Evolutionary conservation across 768 basidiomycete genomes (phyloP).

Genomic region (Rhizopogon sp.): DNA sequence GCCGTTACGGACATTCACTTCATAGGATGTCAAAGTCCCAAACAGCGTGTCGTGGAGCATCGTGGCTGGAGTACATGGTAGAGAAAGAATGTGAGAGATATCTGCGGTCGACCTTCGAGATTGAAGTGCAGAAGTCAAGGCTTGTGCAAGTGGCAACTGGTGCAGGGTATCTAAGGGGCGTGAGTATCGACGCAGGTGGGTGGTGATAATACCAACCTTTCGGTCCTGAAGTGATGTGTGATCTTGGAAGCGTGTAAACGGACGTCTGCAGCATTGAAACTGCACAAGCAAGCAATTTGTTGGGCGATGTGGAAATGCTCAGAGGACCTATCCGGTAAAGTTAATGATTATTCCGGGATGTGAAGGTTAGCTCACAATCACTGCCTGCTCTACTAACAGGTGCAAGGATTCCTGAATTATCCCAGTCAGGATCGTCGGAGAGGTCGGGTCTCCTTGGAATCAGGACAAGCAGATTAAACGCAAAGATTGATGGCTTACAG

Average conservation of each 20-base stretch:
- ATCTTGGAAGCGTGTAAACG: conserved; percentile 42
- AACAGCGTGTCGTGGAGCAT: conserved; percentile 44
- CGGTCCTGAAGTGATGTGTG: conserved; percentile 9
- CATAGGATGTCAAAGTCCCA: conserved; percentile 42
- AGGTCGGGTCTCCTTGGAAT: conserved; percentile 44
- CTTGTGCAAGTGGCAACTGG: conserved; percentile 18
- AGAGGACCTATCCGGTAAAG: conserved; percentile 46
- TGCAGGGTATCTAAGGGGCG: conserved; percentile 25
- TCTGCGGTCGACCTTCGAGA: conserved; percentile 53
- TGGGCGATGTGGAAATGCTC: conserved; percentile 52
- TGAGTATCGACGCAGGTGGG: conserved; percentile 7
- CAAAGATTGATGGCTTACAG: conserved; percentile 34
- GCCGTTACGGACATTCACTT: conserved; percentile 35
- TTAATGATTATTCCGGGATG: neutral
- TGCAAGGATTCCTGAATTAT: conserved; percentile 40
- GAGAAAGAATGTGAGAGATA: conserved; percentile 50
- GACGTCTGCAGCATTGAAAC: conserved; percentile 40
- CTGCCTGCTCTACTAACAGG: conserved; percentile 37
- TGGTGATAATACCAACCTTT: conserved; percentile 12
- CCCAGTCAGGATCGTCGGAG: conserved; percentile 46
- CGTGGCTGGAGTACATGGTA: conserved; percentile 33
- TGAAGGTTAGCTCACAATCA: conserved; percentile 38
- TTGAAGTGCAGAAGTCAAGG: conserved; percentile 39
- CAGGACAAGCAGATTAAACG: neutral
- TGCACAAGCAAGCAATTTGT: conserved; percentile 50